phyloP scores from a whole-genome alignment of 2,329 filamentous ascomycete species.

The Cordyceps fumosorosea region DNA sequence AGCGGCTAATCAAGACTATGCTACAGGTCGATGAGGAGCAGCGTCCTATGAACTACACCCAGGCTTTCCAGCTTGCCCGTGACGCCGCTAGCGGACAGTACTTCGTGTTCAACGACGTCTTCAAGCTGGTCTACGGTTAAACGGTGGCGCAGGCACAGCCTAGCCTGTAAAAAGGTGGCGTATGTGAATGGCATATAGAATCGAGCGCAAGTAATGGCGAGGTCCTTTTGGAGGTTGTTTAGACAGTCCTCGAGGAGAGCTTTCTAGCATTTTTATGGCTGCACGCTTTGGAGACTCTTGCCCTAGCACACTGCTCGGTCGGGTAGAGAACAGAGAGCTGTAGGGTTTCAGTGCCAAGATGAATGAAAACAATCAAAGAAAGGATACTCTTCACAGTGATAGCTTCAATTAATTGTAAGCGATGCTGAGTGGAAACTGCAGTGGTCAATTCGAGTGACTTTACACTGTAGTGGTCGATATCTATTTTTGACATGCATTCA shows the following conservation, averaged over 20 bases:
- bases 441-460: too few species aligned
- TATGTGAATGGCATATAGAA: constrained; percentile 6
- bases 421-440: too few species aligned
- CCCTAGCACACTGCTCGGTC: not conserved
- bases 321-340: not conserved
- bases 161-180: not conserved
- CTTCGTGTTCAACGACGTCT: constrained; percentile 91
- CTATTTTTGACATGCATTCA: too few species aligned
- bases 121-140: constrained; percentile 75
- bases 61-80: constrained; percentile 77
- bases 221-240: not conserved
- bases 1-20: not conserved
- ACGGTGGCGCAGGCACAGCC: not conserved
- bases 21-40: constrained; percentile 75
- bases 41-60: constrained; percentile 83
- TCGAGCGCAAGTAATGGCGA: not conserved
- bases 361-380: not conserved
- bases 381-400: too few species aligned
- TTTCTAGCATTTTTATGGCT: not conserved
- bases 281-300: not conserved
- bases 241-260: not conserved
- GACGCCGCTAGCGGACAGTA: constrained; percentile 58
- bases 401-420: too few species aligned
- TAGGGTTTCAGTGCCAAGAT: not conserved
- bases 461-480: too few species aligned